Percentiles rank a stretch among this genome's conserved stretches.
These are phyloP conservation scores for Boletus sp. DNA, from an alignment of 768 basidiomycete genomes.

Conservation along the genomic window DNA sequence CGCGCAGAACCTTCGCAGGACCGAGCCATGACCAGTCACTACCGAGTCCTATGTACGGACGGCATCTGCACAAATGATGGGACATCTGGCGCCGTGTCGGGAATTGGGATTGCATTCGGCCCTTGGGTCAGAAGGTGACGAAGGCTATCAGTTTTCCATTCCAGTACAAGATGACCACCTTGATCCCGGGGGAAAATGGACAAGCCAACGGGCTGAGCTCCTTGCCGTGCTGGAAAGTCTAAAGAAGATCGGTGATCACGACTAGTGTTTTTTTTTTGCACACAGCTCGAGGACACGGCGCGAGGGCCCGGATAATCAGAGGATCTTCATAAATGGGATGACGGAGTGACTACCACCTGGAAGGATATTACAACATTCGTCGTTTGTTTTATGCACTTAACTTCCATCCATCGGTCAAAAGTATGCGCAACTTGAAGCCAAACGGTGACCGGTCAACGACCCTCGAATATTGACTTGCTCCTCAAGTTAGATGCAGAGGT, in stretches of 20 bases:
- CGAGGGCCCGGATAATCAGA: no score
- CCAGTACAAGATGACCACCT: not conserved
- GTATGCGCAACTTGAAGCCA: no score
- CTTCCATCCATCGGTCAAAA: no score
- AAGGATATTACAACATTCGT: no score
- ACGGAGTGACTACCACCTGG: conserved; percentile 6
- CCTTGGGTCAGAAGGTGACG: not conserved
- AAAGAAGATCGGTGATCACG: conserved; percentile 27
- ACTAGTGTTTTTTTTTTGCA: conserved; percentile 16
- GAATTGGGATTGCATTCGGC: not conserved
- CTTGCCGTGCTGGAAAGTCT: conserved; percentile 7
- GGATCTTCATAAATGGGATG: no score
- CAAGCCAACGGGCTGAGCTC: not conserved
- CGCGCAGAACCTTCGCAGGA: no score
- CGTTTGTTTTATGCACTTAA: no score
- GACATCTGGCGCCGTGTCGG: not conserved
- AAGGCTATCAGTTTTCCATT: not conserved
- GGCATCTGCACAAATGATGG: not conserved
- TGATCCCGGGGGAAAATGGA: not conserved
- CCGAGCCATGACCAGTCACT: not conserved
- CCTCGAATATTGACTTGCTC: no score
- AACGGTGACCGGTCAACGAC: no score
- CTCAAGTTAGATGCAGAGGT: no score
- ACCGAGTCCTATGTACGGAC: not conserved
- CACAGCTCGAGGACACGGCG: no score